Base-by-base conservation (phyloP, 2,329 filamentous ascomycete species). In the Mollisiaceae sp. region DNA sequence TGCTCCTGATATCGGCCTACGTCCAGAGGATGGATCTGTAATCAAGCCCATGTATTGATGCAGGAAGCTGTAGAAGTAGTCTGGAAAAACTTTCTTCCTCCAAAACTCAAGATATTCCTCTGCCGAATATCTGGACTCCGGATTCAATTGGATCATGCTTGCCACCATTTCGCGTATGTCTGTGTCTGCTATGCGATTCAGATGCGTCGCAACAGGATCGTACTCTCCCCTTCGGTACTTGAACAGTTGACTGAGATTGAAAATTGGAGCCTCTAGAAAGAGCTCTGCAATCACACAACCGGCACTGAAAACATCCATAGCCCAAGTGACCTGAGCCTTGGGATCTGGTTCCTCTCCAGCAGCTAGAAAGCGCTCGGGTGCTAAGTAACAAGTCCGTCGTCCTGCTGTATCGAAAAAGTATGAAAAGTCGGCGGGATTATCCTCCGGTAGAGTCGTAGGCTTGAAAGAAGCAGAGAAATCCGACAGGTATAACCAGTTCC, bases 401-500 rank as follows among this genome's bases (percentile, higher is more conserved):
- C 93, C 93, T 4, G 94, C 97, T 0, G 92, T 93, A 74, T 99
- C 95, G 73, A 98, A 99, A 76, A 94, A 99, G 78, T 97, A 98
- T 0, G 94, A 97, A 75, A 98, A 99, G 74, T 98, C 93, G 18
- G 93, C 94, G 1, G 95, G 95, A 74, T 99, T 98, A 74, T 99
- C 94, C 77, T 97, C 94, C 2, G 95, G 95, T 2, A 99, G 83
- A 77, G 93, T 92, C 5, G 94, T 92, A 12, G 94, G 95, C 76
- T 99, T 99, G 81, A 97, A 98, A 0, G 92, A 90, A 0, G 94
- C 93, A 4, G 94, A 97, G 77, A 98, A 99, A 78, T 99, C 95
- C n/a, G 94, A 90, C 43, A 99, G 85, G 77, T 98, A 99, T 1
- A 99, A 85, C 95, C 96, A 99, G 80, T 98, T 97, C 95, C 95